Evolutionary conservation across 495 filamentous ascomycete species (phyloP), one percentile per base, ranked within the genome.

Genomic region (Opeltia flavorubescens): DNA sequence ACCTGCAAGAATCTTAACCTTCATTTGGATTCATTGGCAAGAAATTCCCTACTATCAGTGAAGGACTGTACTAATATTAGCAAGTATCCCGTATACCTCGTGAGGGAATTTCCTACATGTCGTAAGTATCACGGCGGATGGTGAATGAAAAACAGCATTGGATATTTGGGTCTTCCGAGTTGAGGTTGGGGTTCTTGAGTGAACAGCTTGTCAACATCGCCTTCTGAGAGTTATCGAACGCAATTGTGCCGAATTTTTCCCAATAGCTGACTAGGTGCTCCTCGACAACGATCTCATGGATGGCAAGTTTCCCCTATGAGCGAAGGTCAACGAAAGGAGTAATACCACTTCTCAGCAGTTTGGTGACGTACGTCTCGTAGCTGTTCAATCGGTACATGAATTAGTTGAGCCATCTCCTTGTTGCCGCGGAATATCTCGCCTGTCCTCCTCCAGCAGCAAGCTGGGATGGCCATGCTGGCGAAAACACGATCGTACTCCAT

Each of bases 191-290:
- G 54, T 80, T 89, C 62, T 93, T 94, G 54, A 99, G 66, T 12
- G 83, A 81, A 56, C 91, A 99, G 55, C 83, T 88, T 25, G 93
- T 96, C 52, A 96, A 69, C 68, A 99, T 89, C 12, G 89, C 89
- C 63, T 96, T 95, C 62, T 96, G 91, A n/a, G 75, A 78, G 46
- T 78, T 79, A 59, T 99, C 91, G 57, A 99, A 99, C 18, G 93
- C 91, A 56, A 99, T 95, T n/a, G 84, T 85, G 13, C 89, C 88
- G 58, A 96, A 96, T 56, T 96, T 95, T 64, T 99, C 89, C 91
- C 91, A 99, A 57, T 99, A 99, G 61, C 83, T 83, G 51, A 96
- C 93, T 40, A 93, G 75, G 47, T 89, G 89, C 41, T 91, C 85
- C 65, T 96, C 91, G 5, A 83, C 83, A 29, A 99, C 78, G 43